Evolutionary conservation across 345 rosid species (phyloP).

Genomic region (Lepidium didymum): DNA sequence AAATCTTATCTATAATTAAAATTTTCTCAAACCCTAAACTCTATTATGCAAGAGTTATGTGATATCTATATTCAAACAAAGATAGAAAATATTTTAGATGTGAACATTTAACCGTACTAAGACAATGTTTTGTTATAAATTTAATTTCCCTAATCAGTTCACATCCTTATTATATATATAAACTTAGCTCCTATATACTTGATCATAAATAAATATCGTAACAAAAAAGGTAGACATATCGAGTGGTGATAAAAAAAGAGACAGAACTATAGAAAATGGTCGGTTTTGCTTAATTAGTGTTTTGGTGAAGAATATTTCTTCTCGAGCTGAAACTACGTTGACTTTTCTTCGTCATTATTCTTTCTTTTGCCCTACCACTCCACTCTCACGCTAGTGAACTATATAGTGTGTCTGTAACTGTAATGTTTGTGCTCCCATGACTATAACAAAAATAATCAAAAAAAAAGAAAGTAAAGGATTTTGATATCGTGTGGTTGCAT

Average conservation of each 20-base stretch:
- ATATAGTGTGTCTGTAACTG: not conserved
- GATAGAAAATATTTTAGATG: too few relatives aligned
- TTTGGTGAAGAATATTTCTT: not conserved
- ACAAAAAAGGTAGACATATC: not conserved
- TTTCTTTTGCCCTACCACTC: slow-evolving; percentile 14
- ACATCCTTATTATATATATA: not conserved
- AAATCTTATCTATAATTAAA: too few relatives aligned
- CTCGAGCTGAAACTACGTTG: slow-evolving; percentile 4
- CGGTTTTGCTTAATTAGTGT: not conserved
- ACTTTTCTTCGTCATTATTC: slow-evolving; percentile 4
- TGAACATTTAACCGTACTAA: too few relatives aligned
- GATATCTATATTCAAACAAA: too few relatives aligned
- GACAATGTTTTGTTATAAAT: too few relatives aligned
- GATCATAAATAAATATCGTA: not conserved
- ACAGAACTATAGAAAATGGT: not conserved
- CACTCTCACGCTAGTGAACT: not conserved
- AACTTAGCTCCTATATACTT: not conserved
- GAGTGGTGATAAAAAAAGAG: not conserved
- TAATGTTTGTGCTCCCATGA: not conserved
- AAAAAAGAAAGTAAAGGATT: not conserved
- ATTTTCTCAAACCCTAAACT: too few relatives aligned
- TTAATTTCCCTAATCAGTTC: not conserved
- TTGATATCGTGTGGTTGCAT: not conserved
- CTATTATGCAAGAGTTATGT: too few relatives aligned
- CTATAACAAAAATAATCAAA: not conserved